A percentile compares a stretch with the other conserved stretches of the same genome.
phyloP scores from a whole-genome alignment of 2,329 filamentous ascomycete genomes.

The Nigrospora osmanthi region DNA sequence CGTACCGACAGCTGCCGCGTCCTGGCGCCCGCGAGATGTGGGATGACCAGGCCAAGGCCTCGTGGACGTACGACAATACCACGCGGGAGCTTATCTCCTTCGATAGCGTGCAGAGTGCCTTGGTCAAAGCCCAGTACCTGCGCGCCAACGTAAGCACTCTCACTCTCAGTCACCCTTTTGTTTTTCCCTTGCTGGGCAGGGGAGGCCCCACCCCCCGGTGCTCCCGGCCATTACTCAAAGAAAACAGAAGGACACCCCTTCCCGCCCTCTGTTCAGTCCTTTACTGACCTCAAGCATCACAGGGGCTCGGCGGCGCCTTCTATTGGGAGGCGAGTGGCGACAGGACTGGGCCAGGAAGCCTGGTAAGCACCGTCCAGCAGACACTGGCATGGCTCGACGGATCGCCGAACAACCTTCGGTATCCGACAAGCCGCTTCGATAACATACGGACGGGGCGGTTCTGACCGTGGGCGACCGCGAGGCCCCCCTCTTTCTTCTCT shows the following conservation, averaged over 20 bases:
- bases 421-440: constrained; percentile 48
- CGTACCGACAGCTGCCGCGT: too few species aligned
- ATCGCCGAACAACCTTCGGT: constrained; percentile 43
- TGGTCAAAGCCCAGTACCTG: too few species aligned
- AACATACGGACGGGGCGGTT: constrained; percentile 41
- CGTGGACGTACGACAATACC: constrained; percentile 60
- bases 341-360: constrained; percentile 37
- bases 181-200: too few species aligned
- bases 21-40: too few species aligned
- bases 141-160: too few species aligned
- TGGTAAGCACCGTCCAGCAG: constrained; percentile 46
- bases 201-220: too few species aligned
- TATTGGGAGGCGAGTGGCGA: constrained; percentile 82
- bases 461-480: not conserved
- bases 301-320: constrained; percentile 65
- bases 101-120: too few species aligned
- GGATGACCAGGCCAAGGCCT: too few species aligned
- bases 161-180: too few species aligned
- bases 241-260: too few species aligned
- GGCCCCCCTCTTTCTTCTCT: not conserved
- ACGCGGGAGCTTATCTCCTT: constrained; percentile 30
- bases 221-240: too few species aligned
- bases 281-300: constrained; percentile 5
- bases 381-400: constrained; percentile 40
- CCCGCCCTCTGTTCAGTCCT: too few species aligned